These are phyloP conservation scores for Phytomonas sp. DNA, from an alignment of 208 protist species.

Conservation along the genomic window DNA sequence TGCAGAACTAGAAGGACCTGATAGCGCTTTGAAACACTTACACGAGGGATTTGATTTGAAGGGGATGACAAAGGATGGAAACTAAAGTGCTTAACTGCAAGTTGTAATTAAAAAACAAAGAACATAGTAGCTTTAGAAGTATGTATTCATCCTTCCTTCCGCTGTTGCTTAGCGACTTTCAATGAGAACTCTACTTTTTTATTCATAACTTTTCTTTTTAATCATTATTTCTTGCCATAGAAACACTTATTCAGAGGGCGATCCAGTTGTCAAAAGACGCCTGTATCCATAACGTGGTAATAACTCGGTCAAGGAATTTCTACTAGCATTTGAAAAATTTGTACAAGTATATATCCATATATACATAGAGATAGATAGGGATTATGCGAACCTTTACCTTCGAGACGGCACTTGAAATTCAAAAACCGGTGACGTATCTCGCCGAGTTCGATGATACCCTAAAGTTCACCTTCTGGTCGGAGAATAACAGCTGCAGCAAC, in stretches of 20 bases:
- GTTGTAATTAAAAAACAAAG: not conserved
- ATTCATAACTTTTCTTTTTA: not conserved
- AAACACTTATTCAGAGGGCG: not conserved
- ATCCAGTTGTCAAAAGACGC: not conserved
- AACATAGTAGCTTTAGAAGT: not conserved
- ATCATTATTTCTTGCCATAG: not conserved
- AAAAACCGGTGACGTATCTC: conserved; percentile 20
- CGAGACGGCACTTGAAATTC: conserved; percentile 17
- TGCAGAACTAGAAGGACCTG: conserved; percentile 68
- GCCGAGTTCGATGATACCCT: conserved; percentile 33
- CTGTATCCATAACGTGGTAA: not conserved
- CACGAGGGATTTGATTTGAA: conserved; percentile 73
- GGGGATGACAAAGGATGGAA: conserved; percentile 8
- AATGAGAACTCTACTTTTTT: not conserved
- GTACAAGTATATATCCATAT: not conserved
- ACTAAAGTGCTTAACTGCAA: not conserved
- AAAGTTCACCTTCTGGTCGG: conserved; percentile 21
- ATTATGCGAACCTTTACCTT: conserved; percentile 19
- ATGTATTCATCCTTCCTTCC: not conserved
- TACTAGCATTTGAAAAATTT: not conserved
- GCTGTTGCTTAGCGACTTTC: not conserved
- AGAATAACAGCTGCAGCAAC: conserved; percentile 9
- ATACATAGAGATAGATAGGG: not conserved
- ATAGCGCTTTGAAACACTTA: conserved; percentile 52
- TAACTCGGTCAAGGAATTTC: not conserved